phyloP scores from a whole-genome alignment of 495 filamentous ascomycete species.

The Aspergillus sclerotioniger region DNA sequence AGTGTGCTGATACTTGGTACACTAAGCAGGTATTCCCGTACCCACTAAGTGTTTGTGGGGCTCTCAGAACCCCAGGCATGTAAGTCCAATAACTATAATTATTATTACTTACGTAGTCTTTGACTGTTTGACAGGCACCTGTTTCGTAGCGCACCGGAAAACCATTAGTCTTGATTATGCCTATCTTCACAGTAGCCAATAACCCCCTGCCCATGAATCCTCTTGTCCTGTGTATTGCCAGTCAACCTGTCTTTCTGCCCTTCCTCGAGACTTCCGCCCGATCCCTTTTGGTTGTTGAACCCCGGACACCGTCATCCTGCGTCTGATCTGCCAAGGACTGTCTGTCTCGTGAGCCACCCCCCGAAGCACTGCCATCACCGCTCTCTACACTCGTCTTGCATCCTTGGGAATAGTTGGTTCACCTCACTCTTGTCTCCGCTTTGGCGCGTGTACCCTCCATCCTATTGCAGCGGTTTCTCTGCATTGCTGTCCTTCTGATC shows the following conservation, averaged over 20 bases:
- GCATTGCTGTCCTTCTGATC: constrained; percentile 5
- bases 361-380: constrained; percentile 13
- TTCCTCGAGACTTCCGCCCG: constrained; percentile 20
- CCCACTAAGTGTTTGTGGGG: too few species aligned
- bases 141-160: background rate
- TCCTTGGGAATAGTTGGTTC: constrained; percentile 1
- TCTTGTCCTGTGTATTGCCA: constrained; percentile 9
- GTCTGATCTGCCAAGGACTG: constrained; percentile 20
- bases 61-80: too few species aligned
- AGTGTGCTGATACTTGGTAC: too few species aligned
- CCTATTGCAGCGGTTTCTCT: constrained; percentile 8
- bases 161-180: background rate
- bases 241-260: constrained; percentile 1
- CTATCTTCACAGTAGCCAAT: background rate
- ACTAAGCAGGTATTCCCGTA: too few species aligned
- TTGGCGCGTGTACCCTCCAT: constrained; percentile 5
- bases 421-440: constrained; percentile 3
- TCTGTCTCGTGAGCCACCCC: constrained; percentile 21
- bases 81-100: too few species aligned
- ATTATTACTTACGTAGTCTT: too few species aligned
- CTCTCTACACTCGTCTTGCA: constrained; percentile 10
- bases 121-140: too few species aligned
- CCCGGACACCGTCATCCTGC: constrained; percentile 29
- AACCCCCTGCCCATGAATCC: constrained; percentile 1
- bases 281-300: constrained; percentile 18